Evolutionary conservation across 805 yeast genomes (phyloP).

Genomic region (Hanseniaspora vineae): DNA sequence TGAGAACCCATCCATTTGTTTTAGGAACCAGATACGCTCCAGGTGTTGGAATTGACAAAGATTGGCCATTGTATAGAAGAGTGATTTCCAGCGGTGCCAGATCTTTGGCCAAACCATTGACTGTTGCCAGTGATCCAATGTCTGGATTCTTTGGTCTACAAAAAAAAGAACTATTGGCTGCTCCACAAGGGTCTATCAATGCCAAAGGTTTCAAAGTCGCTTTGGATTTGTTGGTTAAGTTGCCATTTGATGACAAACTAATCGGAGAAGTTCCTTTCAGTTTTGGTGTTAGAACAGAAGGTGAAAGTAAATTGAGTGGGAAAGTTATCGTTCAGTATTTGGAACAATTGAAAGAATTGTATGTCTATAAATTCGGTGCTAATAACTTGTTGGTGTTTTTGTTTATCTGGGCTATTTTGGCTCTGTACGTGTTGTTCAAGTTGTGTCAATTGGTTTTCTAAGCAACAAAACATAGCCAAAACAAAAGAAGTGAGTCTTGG

Average conservation of each 20-base stretch:
- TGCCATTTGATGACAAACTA: slow-evolving; percentile 28
- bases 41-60: slow-evolving; percentile 41
- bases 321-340: slow-evolving; percentile 37
- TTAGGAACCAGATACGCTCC: slow-evolving; percentile 42
- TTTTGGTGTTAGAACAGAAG: slow-evolving; percentile 42
- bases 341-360: slow-evolving; percentile 33
- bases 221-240: slow-evolving; percentile 33
- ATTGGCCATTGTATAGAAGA: slow-evolving; percentile 40
- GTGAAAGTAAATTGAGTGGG: slow-evolving; percentile 37
- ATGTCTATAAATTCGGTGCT: slow-evolving; percentile 33
- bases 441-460: slow-evolving; percentile 13
- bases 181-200: slow-evolving; percentile 25
- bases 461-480: neutral
- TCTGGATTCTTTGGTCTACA: slow-evolving; percentile 40
- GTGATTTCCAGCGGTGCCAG: slow-evolving; percentile 38
- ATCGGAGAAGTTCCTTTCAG: slow-evolving; percentile 38
- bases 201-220: slow-evolving; percentile 39
- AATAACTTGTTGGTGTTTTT: slow-evolving; percentile 25
- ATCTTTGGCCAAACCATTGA: slow-evolving; percentile 34
- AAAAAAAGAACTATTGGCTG: slow-evolving; percentile 27
- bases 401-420: slow-evolving; percentile 19
- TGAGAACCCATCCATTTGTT: slow-evolving; percentile 31
- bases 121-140: slow-evolving; percentile 42
- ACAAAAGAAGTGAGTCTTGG: neutral
- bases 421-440: slow-evolving; percentile 19